Base-by-base conservation (phyloP, 2,329 filamentous ascomycete species). In the Sclerotiophoma versabilis region DNA sequence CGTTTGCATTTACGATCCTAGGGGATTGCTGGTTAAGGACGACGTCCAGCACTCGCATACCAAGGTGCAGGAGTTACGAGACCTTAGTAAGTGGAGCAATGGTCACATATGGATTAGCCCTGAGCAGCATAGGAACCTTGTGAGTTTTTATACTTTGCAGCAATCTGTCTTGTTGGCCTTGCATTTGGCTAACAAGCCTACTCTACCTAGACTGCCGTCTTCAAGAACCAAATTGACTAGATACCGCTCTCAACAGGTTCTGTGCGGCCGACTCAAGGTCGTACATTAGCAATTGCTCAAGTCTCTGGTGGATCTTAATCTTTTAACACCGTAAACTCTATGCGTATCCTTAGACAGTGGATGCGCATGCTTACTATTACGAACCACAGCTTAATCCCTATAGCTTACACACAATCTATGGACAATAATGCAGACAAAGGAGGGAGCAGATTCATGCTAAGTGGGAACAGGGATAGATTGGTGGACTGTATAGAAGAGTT, bases 201-300 rank as follows among this genome's bases (percentile, higher is more conserved):
- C 5, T 23, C 14, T 7, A 25, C 12, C 11, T 25, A 38, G 33
- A 83, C 48, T 15, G 48, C 48, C 8, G 83, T 88, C 0, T 89
- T 89, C 78, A 89, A 89, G 59, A 87, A 87, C 59, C 86, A 89
- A 59, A 88, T 89, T 41, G 87, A 89, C 69, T 89, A 86, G 87
- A 86, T 89, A 32, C 86, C 86, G 0, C 76, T 89, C 0, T 81
- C 51, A 12, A 82, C 82, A 0, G 86, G 86, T 20, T 83, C 83
- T 8, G 82, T 89, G 0, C 83, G 86, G 0, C 87, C 85, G 0
- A 89, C 87, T 0, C 86, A 89, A 73, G 86, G 86, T 26, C 80
- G 86, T 0, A 89, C 86, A 0, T 76, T 89, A 0, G 82, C 82
- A 1, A 79, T 89, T 19, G 83, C 84, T 0, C 84, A 88, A 68